Evolutionary conservation across 1,284 basidiomycete species (phyloP).

Genomic region (Xanthoconium separans): DNA sequence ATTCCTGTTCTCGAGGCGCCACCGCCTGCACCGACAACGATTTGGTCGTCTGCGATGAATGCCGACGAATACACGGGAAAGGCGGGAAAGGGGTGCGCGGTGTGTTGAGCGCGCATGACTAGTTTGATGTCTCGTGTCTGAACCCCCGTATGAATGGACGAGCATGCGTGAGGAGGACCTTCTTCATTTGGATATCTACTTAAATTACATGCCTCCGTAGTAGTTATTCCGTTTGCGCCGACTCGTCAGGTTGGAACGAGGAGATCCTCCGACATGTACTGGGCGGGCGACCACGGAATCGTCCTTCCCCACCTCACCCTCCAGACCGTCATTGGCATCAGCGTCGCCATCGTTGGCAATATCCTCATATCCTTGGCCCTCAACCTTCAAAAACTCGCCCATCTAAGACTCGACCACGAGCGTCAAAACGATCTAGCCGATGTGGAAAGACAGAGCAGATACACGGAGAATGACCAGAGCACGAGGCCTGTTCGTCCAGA

Average conservation of each 20-base stretch:
- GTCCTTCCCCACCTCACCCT: constrained; percentile 58
- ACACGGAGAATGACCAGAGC: not conserved
- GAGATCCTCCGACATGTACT: constrained; percentile 21
- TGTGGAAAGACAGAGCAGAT: constrained; percentile 16
- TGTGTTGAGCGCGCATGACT: constrained; percentile 76
- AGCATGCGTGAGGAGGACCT: constrained; percentile 14
- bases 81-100: constrained; percentile 66
- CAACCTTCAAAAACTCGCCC: constrained; percentile 90
- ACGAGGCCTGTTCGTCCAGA: constrained; percentile 4
- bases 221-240: not conserved
- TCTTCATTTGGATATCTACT: not conserved
- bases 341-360: constrained; percentile 83
- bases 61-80: constrained; percentile 89
- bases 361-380: constrained; percentile 88
- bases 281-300: constrained; percentile 32
- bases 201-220: not conserved
- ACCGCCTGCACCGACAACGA: constrained; percentile 90
- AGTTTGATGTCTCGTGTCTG: not conserved
- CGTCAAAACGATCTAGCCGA: constrained; percentile 18
- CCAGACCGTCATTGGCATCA: constrained; percentile 75
- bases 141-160: not conserved
- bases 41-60: constrained; percentile 72
- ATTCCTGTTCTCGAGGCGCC: constrained; percentile 81
- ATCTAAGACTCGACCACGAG: constrained; percentile 63
- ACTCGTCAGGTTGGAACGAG: not conserved